Evolutionary conservation across 176 grass and related monocot species (phyloP), one percentile per base, ranked within the genome.

Genomic region (Oryza punctata): DNA sequence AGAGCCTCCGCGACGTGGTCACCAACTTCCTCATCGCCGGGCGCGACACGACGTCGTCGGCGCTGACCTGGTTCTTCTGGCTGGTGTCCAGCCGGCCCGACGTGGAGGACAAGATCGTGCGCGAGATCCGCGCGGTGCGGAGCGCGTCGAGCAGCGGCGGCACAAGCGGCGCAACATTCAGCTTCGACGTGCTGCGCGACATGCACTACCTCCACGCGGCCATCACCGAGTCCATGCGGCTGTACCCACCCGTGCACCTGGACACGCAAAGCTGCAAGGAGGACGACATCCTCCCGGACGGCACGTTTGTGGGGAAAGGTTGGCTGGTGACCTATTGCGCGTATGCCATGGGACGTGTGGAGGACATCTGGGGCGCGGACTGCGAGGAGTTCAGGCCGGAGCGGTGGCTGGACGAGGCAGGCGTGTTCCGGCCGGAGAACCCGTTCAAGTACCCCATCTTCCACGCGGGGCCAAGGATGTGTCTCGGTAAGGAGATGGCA

Each of bases 401-500:
- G 68, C 81, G 93, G 25, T 94, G 90, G 90, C 84, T 94, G 10
- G 47, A 78, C 10, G 79, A 90, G 13, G 82, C 89, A 19, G 90
- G 85, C n/a, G 44, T 38, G 25, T 94, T 92, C 63, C 82, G 57
- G 24, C 90, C 85, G 0, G 93, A 90, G 77, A 95, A 84, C 72
- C 69, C 81, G 13, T 88, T 90, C 63, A 89, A 84, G 85, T 90
- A 92, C 57, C 78, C 87, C 1, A 27, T 90, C 40, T 92, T 94
- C 86, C 90, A 94, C 72, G 85, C 74, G 0, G 90, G 85, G 0
- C 93, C 85, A 0, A 64, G 93, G 84, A 94, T 86, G 90, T 94
- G 93, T 77, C 77, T 94, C 3, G 93, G 90, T 54, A 94, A 94
- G 71, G 87, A 94, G 65, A 94, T 94, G 93, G 93, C 87, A 3